phyloP scores from a whole-genome alignment of 2,329 filamentous ascomycete species.

The Ploettnerulaceae sp. region DNA sequence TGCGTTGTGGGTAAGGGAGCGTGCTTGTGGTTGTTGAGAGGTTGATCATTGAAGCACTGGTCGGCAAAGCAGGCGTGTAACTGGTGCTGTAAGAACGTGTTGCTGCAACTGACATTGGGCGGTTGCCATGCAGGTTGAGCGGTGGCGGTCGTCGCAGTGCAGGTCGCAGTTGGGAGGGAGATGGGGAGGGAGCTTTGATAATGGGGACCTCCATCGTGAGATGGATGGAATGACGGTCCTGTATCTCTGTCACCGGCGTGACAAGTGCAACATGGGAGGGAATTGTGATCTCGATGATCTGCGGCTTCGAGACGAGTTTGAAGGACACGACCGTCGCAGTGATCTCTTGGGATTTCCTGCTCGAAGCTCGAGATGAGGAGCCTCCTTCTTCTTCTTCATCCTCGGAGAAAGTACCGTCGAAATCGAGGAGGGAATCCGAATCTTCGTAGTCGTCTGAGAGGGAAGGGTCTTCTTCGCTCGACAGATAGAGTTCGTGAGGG shows the following conservation, averaged over 20 bases:
- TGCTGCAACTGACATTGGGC: slow-evolving; percentile 22
- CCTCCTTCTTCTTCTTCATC: slow-evolving; percentile 32
- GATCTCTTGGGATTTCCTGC: slow-evolving; percentile 41
- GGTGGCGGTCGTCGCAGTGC: slow-evolving; percentile 20
- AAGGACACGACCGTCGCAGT: slow-evolving; percentile 56
- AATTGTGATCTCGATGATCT: slow-evolving; percentile 28
- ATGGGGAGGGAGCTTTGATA: slow-evolving; percentile 4
- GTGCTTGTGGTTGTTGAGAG: slow-evolving; percentile 1
- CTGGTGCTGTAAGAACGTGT: slow-evolving; percentile 12
- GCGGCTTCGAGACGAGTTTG: slow-evolving; percentile 55
- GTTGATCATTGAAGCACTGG: slow-evolving; percentile 8
- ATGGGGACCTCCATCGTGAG: too few relatives aligned
- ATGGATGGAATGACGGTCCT: slow-evolving; percentile 7
- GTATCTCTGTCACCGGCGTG: slow-evolving; percentile 3
- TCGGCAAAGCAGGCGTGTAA: slow-evolving; percentile 3
- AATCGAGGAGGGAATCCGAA: slow-evolving; percentile 47
- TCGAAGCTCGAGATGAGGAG: slow-evolving; percentile 22
- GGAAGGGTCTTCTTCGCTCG: slow-evolving; percentile 61
- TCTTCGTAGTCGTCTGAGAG: slow-evolving; percentile 57
- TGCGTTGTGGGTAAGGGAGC: slow-evolving; percentile 11
- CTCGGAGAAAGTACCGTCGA: slow-evolving; percentile 22
- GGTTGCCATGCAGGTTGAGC: slow-evolving; percentile 18
- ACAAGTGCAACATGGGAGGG: slow-evolving; percentile 11
- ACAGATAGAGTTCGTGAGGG: slow-evolving; percentile 58
- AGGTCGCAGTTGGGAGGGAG: slow-evolving; percentile 5